Base-by-base conservation (phyloP, 371 early-diverging fungal species). In the Haplosporangium sp. region DNA sequence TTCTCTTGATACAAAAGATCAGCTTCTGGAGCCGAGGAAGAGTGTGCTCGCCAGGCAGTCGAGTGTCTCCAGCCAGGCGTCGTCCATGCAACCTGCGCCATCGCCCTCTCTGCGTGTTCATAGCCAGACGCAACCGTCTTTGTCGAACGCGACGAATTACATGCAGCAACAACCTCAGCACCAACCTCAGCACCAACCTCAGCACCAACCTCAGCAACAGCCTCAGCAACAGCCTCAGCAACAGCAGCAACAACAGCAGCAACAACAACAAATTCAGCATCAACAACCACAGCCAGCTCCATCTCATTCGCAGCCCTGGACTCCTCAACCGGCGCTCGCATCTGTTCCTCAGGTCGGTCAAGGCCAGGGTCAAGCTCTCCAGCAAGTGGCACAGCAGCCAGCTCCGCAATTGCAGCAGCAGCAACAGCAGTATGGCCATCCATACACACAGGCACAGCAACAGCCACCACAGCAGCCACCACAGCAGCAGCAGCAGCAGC, bases 41-140 rank as follows among this genome's bases (percentile, higher is more conserved):
- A 59, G 37, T 38, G 47, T 46, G n/a, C 38, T 71, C 3, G 55
- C 45, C 29, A 61, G 76, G 12, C 64, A 70, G 37, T 10, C 67
- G 7, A 77, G 77, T 45, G 55, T 67, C 7, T 77, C 77, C 0
- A 77, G 77, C 21, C 77, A 71, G 46, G 21, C 72, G 6, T 76
- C 76, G 0, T 67, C 67, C 14, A 57, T 45, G n/a, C 56, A 62
- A 4, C 40, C 47, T 3, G 21, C 70, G 6, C 50, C 52, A 2
- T 64, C 77, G 2, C 70, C 77, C 7, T 1, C 67, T 16, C 18
- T 56, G 36, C 48, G 46, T n/a, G 62, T 20, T 20, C 51, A 70
- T 29, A 47, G 55, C 5, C 20, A 43, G 10, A 10, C 57, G 21
- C 70, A 70, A 23, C 29, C 66, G 12, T 36, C 71, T 6, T 42